Evolutionary conservation across 192 early-diverging fungal species (phyloP), one percentile per base, ranked within the genome.

Genomic region (Phycomyces nitens): DNA sequence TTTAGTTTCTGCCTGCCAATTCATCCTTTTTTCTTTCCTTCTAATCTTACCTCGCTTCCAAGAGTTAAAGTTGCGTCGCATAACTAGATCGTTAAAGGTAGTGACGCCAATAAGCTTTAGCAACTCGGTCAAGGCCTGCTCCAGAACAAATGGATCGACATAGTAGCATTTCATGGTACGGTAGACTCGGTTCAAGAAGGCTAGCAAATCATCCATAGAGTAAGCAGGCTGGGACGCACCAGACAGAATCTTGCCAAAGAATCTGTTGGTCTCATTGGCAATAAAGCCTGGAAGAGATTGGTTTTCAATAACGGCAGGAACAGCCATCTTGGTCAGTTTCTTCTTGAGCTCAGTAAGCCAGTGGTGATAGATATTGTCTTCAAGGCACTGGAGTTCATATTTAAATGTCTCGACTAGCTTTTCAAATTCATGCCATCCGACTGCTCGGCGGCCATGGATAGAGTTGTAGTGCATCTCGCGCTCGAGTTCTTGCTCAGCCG

Each of bases 341-440:
- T 94, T 97, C 77, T 97, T 94, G 64, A 96, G 80, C 55, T 95
- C 92, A 72, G 93, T 96, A 83, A 96, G 91, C 94, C 95, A 96
- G 21, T 90, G 90, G 74, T 93, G 92, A 84, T 95, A 98, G 63
- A 98, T 93, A 63, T 96, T 91, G 39, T 91, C 85, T 58, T 98
- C 82, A 24, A 98, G 73, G 62, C 91, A 84, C 76, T 99, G 91
- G 22, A 97, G 78, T 59, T 97, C 94, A 70, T 84, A 88, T 69
- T 92, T 90, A 51, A 94, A 82, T 27, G 91, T 91, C 56, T 89
- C 88, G 43, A 97, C 85, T 1, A 88, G 71, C 52, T 89, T 88
- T 73, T 94, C 92, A 60, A 81, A 80, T 53, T 93, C 88, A 52
- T 72, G 76, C 80, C 82, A 88, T 58, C 80, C 79, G 56, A 83